A percentile compares a stretch with the other conserved stretches of the same genome.
phyloP scores from a whole-genome alignment of 129 eudicot species.

The Gnaphalium uliginosum region DNA sequence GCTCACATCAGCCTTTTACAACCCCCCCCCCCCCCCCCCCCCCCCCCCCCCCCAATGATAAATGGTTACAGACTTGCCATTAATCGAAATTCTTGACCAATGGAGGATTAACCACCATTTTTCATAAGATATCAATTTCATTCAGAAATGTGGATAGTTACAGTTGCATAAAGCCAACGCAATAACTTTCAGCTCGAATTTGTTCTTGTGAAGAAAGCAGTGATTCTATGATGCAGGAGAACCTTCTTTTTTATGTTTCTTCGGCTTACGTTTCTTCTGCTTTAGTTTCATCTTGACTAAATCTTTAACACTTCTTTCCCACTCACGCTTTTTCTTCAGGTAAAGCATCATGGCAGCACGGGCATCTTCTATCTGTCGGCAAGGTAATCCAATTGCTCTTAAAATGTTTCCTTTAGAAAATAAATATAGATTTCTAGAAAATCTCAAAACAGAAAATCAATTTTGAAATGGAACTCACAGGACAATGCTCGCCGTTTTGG shows the following conservation, averaged over 20 bases:
- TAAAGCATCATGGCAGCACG: constrained; percentile 97
- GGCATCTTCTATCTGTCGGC: constrained; percentile 84
- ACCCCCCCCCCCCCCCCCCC: neutral
- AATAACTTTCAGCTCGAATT: neutral
- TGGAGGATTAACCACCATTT: neutral
- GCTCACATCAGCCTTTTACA: constrained; percentile 16
- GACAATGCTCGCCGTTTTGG: constrained; percentile 98
- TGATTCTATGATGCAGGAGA: constrained; percentile 20
- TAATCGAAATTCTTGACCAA: constrained; percentile 6
- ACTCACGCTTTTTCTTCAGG: constrained; percentile 63
- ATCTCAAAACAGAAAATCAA: neutral
- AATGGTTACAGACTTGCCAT: neutral
- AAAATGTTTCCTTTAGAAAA: neutral
- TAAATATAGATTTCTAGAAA: neutral
- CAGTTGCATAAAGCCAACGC: neutral
- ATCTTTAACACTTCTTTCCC: constrained; percentile 78
- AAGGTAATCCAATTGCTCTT: neutral
- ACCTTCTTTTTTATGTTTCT: constrained; percentile 37
- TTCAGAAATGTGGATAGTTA: neutral
- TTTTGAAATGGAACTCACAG: constrained; percentile 55
- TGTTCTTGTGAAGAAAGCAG: neutral
- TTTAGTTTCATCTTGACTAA: constrained; percentile 53
- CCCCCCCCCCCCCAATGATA: neutral
- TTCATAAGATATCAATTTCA: neutral
- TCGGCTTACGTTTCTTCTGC: constrained; percentile 67